Conservation (phyloP, 2,329 filamentous ascomycete species). For the Fusarium circinatum region DNA sequence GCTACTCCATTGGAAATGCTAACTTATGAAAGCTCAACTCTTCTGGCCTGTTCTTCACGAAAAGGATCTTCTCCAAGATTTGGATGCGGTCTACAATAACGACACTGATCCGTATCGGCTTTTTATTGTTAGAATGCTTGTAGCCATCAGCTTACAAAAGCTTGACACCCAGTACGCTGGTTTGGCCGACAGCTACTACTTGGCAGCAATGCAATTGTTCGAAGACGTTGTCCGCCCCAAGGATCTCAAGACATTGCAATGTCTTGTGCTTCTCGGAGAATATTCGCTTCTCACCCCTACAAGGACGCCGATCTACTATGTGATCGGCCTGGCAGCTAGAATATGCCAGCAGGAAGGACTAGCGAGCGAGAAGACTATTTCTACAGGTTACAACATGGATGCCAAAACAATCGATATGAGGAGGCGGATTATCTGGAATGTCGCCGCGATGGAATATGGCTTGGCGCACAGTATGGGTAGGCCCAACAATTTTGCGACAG, state of each 20-base stretch:
- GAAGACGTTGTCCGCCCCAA: conserved; percentile 87
- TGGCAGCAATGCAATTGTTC: conserved; percentile 86
- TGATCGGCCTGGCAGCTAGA: conserved; percentile 86
- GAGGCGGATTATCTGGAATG: conserved; percentile 86
- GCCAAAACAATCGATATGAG: conserved; percentile 88
- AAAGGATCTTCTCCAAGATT: conserved; percentile 76
- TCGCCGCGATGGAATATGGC: conserved; percentile 88
- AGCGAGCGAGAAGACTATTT: conserved; percentile 88
- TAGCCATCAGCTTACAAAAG: conserved; percentile 95
- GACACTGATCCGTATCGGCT: conserved; percentile 83
- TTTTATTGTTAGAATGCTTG: conserved; percentile 89
- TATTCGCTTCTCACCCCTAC: conserved; percentile 95
- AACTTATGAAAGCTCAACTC: conserved; percentile 73
- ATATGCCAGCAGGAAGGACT: conserved; percentile 90
- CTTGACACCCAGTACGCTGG: conserved; percentile 90
- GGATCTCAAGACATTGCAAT: conserved; percentile 90
- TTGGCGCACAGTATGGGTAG: conserved; percentile 89
- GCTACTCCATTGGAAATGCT: conserved; percentile 6
- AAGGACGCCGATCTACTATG: conserved; percentile 90
- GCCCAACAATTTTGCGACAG: conserved; percentile 84
- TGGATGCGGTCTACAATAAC: conserved; percentile 83
- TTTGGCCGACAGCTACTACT: conserved; percentile 92
- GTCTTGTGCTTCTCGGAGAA: conserved; percentile 85
- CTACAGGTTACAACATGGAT: conserved; percentile 70
- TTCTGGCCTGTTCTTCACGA: conserved; percentile 91